Evolutionary conservation across 1,139 yeast genomes (phyloP).

Genomic region (Magnusiomyces sp.): DNA sequence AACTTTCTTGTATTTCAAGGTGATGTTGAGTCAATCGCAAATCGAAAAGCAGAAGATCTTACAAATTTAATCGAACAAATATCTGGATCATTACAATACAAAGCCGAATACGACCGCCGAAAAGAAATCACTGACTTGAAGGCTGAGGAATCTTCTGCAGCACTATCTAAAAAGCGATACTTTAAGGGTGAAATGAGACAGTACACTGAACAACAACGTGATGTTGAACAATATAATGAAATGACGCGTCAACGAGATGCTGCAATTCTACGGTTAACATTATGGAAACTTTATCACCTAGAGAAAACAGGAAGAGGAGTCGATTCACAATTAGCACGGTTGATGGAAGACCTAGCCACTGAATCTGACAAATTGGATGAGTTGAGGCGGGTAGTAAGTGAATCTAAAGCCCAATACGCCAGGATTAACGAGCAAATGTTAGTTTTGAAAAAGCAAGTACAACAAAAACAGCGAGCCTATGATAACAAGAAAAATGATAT

Average conservation of each 20-base stretch:
- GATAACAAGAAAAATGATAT: constrained; percentile 43
- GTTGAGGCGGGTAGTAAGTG: constrained; percentile 30
- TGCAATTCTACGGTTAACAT: constrained; percentile 42
- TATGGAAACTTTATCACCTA: constrained; percentile 63
- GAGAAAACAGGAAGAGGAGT: constrained; percentile 34
- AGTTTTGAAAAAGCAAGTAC: constrained; percentile 38
- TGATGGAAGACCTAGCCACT: not conserved
- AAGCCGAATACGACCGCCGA: constrained; percentile 58
- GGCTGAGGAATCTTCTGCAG: constrained; percentile 54
- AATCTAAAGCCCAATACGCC: constrained; percentile 20
- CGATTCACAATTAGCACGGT: constrained; percentile 16
- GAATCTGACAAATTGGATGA: constrained; percentile 7
- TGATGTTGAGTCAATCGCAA: constrained; percentile 88
- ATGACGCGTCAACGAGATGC: constrained; percentile 41
- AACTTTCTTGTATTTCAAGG: constrained; percentile 95
- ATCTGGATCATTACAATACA: constrained; percentile 68
- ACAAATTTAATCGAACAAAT: constrained; percentile 70
- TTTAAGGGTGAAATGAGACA: constrained; percentile 71
- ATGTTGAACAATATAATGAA: constrained; percentile 59
- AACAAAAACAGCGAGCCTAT: constrained; percentile 35
- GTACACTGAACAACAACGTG: constrained; percentile 66
- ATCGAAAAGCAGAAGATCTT: constrained; percentile 73
- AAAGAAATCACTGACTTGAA: constrained; percentile 51
- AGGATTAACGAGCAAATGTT: constrained; percentile 29
- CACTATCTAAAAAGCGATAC: constrained; percentile 64